phyloP scores from a whole-genome alignment of 805 yeast species.

The Candida caryicola region DNA sequence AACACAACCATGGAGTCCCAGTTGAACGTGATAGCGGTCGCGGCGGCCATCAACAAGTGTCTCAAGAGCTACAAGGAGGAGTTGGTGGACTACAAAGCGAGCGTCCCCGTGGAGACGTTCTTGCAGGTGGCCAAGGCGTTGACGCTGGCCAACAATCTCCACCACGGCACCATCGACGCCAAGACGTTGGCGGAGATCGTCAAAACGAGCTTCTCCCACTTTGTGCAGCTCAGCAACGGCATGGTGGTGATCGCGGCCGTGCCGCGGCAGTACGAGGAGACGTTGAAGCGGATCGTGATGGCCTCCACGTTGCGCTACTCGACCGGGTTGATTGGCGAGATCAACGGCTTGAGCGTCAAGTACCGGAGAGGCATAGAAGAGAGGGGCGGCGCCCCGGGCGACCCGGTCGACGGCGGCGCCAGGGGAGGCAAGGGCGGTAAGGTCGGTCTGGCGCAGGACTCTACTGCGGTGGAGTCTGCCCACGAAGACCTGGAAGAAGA shows the following conservation, averaged over 20 bases:
- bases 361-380: constrained; percentile 1
- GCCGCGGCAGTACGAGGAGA: constrained; percentile 15
- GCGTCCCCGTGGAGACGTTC: constrained; percentile 7
- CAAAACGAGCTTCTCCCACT: constrained; percentile 16
- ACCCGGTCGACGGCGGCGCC: not conserved
- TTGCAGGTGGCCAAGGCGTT: constrained; percentile 6
- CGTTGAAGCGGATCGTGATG: constrained; percentile 21
- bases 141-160: constrained; percentile 5
- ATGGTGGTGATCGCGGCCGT: constrained; percentile 19
- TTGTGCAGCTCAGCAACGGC: constrained; percentile 19
- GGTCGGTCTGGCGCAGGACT: too few species aligned
- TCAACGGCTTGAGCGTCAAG: constrained; percentile 17
- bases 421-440: constrained; percentile 4
- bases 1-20: not conserved
- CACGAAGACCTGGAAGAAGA: constrained; percentile 1
- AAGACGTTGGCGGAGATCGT: constrained; percentile 13
- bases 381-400: not conserved
- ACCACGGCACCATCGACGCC: constrained; percentile 3
- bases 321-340: constrained; percentile 17
- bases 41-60: constrained; percentile 10
- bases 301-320: constrained; percentile 19
- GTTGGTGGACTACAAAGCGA: constrained; percentile 3
- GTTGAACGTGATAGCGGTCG: constrained; percentile 7
- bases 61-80: constrained; percentile 7
- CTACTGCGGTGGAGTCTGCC: constrained; percentile 4